These are phyloP conservation scores for Psilocybe tampanensis DNA, from an alignment of 768 basidiomycete genomes.

Conservation along the genomic window DNA sequence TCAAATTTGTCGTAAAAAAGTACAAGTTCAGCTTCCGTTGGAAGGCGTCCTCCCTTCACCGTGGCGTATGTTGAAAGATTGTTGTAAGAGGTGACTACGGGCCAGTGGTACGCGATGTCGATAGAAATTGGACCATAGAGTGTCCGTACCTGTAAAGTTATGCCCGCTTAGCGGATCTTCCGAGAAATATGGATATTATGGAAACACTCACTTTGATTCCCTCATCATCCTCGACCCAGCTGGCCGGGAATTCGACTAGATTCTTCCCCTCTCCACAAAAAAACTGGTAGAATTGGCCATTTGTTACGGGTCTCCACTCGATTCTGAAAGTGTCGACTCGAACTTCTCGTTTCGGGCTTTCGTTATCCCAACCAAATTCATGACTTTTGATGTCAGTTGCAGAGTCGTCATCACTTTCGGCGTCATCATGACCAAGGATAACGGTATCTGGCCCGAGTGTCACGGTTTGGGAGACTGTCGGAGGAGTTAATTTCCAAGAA, in stretches of 20 bases:
- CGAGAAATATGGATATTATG: not conserved
- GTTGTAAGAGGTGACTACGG: conserved; percentile 76
- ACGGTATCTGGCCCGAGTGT: conserved; percentile 62
- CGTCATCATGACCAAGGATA: conserved; percentile 81
- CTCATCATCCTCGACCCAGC: conserved; percentile 67
- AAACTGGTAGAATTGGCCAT: conserved; percentile 81
- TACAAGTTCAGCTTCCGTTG: conserved; percentile 86
- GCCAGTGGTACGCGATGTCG: conserved; percentile 82
- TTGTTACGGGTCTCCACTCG: conserved; percentile 86
- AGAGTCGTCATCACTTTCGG: conserved; percentile 65
- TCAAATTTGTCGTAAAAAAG: conserved; percentile 78
- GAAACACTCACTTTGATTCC: conserved; percentile 45
- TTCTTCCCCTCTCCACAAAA: conserved; percentile 48
- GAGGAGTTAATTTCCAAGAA: conserved; percentile 50
- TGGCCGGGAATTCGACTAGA: conserved; percentile 60
- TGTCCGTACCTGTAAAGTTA: conserved; percentile 64
- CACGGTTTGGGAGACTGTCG: conserved; percentile 46
- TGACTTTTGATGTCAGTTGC: conserved; percentile 45
- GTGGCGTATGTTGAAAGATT: conserved; percentile 80
- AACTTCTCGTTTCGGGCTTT: conserved; percentile 69
- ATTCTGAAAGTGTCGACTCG: conserved; percentile 72
- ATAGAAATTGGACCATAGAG: conserved; percentile 85
- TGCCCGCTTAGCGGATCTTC: not conserved
- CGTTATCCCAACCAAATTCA: conserved; percentile 95
- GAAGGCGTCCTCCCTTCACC: conserved; percentile 90